Base-by-base conservation (phyloP, 2,329 filamentous ascomycete genomes). In the Xylaria sp. region DNA sequence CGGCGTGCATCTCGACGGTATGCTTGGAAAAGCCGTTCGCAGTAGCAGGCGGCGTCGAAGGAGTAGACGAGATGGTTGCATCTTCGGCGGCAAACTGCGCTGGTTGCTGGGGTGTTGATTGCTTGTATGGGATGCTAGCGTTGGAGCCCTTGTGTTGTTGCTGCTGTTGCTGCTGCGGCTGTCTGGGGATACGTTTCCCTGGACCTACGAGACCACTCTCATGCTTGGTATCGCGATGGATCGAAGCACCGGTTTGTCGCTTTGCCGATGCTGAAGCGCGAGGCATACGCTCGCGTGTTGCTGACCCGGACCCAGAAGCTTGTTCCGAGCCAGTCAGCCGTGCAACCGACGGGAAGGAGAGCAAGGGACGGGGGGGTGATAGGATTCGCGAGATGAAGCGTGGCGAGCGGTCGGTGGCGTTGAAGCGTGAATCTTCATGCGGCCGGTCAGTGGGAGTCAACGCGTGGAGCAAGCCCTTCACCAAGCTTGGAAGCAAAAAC, bases 121-220 rank as follows among this genome's bases (percentile, higher is more conserved):
- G 59, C 49, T 43, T 52, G 29, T 41, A 19, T 25, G 72, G 61
- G 69, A 64, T 23, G 63, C 64, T 70, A 65, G 70, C 72, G 72
- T 82, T 77, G 71, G 79, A 71, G 64, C 73, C 74, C 71, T 80
- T 79, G 73, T 74, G 52, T 21, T 49, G 54, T 17, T 48, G 48
- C 21, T 52, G 46, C 37, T 51, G 54, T 17, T 41, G 58, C 37
- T 57, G 59, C 21, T 61, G 62, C 43, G 49, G 15, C 33, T 60
- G 63, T 27, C 60, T 77, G 57, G 72, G 66, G 60, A 77, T 70
- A 70, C 88, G 88, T 82, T 88, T 92, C 69, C 89, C 89, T 54
- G 90, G 87, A 73, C 88, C 88, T 83, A 93, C 90, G 77, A 92
- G 83, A 74, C 92, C 92, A 89, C 91, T 93, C 80, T 97, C 93